phyloP scores from a whole-genome alignment of 768 basidiomycete species.

The Phaffia tasmanica region DNA sequence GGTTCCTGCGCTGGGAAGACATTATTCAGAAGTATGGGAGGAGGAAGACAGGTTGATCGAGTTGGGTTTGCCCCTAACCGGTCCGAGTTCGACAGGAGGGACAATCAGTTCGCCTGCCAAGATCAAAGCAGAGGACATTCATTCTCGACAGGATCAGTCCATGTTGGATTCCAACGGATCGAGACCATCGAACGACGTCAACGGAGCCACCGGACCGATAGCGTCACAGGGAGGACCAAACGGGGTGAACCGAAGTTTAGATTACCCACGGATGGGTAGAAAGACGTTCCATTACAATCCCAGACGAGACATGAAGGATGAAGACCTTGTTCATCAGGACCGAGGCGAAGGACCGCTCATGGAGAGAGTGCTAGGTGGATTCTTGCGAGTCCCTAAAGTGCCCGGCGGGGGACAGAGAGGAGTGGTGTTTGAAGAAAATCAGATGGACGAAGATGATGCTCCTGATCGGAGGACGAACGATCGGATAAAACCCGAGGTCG shows the following conservation, averaged over 20 bases:
- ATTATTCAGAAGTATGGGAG: conserved; percentile 87
- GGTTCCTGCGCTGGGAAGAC: conserved; percentile 73
- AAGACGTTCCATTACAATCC: conserved; percentile 45
- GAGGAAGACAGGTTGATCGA: conserved; percentile 54
- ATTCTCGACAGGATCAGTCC: no score
- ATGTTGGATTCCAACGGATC: no score
- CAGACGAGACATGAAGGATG: conserved; percentile 57
- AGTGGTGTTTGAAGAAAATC: background rate
- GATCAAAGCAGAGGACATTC: background rate
- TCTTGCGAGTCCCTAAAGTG: conserved; percentile 21
- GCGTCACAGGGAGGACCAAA: background rate
- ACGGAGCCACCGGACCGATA: conserved; percentile 11
- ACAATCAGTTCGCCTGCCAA: conserved; percentile 11
- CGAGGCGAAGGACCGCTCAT: conserved; percentile 77
- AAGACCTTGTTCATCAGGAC: conserved; percentile 58
- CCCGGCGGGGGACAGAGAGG: background rate
- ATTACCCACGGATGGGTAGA: conserved; percentile 5
- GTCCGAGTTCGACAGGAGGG: conserved; percentile 4
- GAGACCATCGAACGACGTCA: conserved; percentile 8
- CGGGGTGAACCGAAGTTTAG: background rate
- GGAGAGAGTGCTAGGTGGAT: conserved; percentile 48
- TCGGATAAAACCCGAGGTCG: conserved; percentile 47
- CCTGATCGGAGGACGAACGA: conserved; percentile 12
- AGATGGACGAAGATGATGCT: background rate
- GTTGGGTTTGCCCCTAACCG: conserved; percentile 7